Evolutionary conservation across 2,329 filamentous ascomycete species (phyloP), one percentile per base, ranked within the genome.

Genomic region (Rugonectria rugulosa): DNA sequence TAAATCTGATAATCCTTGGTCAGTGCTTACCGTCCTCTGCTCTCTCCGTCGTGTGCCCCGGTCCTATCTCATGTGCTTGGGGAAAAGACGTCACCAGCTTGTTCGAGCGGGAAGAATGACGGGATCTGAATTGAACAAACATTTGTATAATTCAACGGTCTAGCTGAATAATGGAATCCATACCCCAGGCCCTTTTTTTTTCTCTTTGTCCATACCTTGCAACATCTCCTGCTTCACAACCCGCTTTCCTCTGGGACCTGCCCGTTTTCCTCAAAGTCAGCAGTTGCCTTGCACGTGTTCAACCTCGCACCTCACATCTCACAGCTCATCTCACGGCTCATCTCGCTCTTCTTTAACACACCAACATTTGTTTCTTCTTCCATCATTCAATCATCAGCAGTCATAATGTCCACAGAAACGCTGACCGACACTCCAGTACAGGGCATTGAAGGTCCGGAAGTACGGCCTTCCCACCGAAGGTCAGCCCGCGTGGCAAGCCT

Each of bases 401-500:
- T 27, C 8, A 19, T 15, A 46, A 59, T 57, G 54, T 26, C 31
- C 8, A n/a, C 49, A 12, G 17, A 15, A 21, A 14, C 32, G 14
- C 20, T 54, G 23, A 34, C 61, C 63, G 45, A 67, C 40, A 34
- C 17, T 4, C 27, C 19, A 17, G 31, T 36, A 8, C 59, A 64
- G 57, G 31, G 43, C 21, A 41, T 36, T 43, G 40, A 55, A 6
- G 21, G 23, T 32, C 17, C 10, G 14, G 9, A n/a, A 20, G 40
- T 24, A 15, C 19, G 24, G 26, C 29, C 19, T 26, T 31, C 49
- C 31, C 51, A 51, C n/a, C 65, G 65, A 48, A 61, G 65, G 5
- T 68, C 65, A 32, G 40, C 40, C 19, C 65, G 65, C 36, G 43
- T 61, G 26, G 56, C 64, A 3, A 43, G 26, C n/a, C 42, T 37